Base-by-base conservation (phyloP, 495 filamentous ascomycete genomes). In the Jackrogersella minutella region DNA sequence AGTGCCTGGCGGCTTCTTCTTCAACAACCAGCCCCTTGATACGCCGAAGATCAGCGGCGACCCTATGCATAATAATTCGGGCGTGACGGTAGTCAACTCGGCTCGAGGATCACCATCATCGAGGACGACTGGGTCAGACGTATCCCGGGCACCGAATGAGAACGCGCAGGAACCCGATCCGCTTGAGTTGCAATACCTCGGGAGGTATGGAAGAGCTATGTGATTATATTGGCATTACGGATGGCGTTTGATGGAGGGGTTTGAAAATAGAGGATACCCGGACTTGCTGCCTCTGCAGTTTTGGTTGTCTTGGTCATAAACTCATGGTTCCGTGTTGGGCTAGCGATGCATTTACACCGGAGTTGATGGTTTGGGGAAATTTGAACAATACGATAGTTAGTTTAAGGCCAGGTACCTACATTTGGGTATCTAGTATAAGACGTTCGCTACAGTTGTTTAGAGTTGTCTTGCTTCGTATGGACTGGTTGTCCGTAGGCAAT, bases 121-220 rank as follows among this genome's bases (percentile, higher is more conserved):
- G 8, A 51, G 52, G 11, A 30, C 24, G 7, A 34, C 34, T 33
- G 39, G 33, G 19, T 37, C 43, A 9, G 52, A 51, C n/a, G 36
- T 14, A 22, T 26, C 61, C 2, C 24, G 11, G 41, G n/a, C 41
- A 30, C 60, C 40, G 2, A 28, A 26, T 1, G 31, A 50, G 16
- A 4, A 40, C 17, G 2, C 19, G n/a, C 43, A 51, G 44, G 43
- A 64, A 43, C 43, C 51, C 1, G 61, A 64, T 34, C 43, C 43
- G 57, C n/a, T 64, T 19, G 61, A 64, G 31, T 14, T 28, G 7
- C 61, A 44, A 43, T 64, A 64, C 37, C 53, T 64, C 6, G 62
- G 62, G 24, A 58, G 53, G 22, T 64, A 58, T 30, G 52, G 55
- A 47, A 40, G 43, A 21, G 47, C 9, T 10, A 9, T 65, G 13